Conservation (phyloP, 2,329 filamentous ascomycete genomes). For the Endothia cerciana region DNA sequence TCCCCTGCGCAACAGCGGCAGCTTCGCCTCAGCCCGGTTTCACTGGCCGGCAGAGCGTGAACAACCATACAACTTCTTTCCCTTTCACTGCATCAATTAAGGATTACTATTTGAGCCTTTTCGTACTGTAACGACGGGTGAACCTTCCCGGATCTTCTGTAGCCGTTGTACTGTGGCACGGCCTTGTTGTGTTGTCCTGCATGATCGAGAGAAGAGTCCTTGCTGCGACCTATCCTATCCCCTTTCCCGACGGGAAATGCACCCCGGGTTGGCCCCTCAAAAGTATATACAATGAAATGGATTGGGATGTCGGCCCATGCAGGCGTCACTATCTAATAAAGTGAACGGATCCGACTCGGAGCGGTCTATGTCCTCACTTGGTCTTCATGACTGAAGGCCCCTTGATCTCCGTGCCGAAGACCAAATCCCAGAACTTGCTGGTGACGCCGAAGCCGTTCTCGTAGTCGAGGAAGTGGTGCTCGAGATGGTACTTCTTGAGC, state of each 20-base stretch:
- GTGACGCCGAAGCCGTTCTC: constrained; percentile 97
- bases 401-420: constrained; percentile 86
- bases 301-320: constrained; percentile 7
- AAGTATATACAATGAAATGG: constrained; percentile 27
- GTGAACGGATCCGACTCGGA: neutral
- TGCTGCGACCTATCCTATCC: constrained; percentile 6
- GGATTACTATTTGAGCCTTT: constrained; percentile 25
- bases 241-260: neutral
- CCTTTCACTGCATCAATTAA: constrained; percentile 18
- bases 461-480: constrained; percentile 97
- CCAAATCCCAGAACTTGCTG: constrained; percentile 89
- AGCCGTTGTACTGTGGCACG: neutral
- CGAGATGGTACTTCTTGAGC: constrained; percentile 96
- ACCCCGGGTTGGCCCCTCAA: constrained; percentile 14
- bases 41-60: neutral
- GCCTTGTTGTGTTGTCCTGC: constrained; percentile 4
- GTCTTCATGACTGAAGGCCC: constrained; percentile 41
- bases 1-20: neutral
- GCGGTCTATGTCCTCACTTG: constrained; percentile 32
- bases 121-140: constrained; percentile 6
- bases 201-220: neutral
- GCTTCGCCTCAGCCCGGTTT: neutral
- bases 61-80: neutral
- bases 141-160: neutral
- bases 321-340: constrained; percentile 4